Evolutionary conservation across 306 rosid species (phyloP), one percentile per base, ranked within the genome.

Genomic region (Arachis hypogaea): DNA sequence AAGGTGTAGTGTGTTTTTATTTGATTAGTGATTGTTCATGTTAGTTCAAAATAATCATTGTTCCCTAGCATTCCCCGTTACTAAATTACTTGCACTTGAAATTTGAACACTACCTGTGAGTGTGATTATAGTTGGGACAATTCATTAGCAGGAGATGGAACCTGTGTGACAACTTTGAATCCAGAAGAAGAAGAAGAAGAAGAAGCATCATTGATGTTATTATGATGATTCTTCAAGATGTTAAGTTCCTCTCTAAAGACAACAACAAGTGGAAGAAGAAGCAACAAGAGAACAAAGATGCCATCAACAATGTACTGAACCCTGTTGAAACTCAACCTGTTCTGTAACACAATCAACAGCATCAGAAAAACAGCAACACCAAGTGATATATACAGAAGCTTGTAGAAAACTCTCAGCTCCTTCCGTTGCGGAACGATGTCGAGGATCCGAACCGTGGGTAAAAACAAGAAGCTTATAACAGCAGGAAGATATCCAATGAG

Each of bases 401-500:
- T 66, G 65, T 77, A 88, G 63, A 88, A 81, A 30, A 90, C 88
- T 38, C 51, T 84, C 41, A 86, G 71, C 69, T 90, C 89, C 28
- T 81, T 81, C 0, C 73, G 75, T 9, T 76, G 83, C 6, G 79
- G 80, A 1, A 46, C 62, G 4, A 58, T 36, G 66, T 69, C 70
- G 3, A 86, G 38, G 2, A 75, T 42, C 18, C 96, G 72, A 79
- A 88, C 58, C 0, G 82, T 79, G 2, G 82, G 79, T 36, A 90
- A 86, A 45, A 90, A 86, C 11, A 76, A 0, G 43, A 79, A 59
- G 16, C 84, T 82, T 71, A 90, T 77, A 8, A 85, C 86, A 4
- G 96, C 62, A 0, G 96, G 93, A 66, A 90, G 85, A 89, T 88
- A 90, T 45, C 77, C 96, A 56, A 90, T 81, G 6, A 90, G 77